Evolutionary conservation across 306 rosid species (phyloP), one percentile per base, ranked within the genome.

Genomic region (Gillenia trifoliata): DNA sequence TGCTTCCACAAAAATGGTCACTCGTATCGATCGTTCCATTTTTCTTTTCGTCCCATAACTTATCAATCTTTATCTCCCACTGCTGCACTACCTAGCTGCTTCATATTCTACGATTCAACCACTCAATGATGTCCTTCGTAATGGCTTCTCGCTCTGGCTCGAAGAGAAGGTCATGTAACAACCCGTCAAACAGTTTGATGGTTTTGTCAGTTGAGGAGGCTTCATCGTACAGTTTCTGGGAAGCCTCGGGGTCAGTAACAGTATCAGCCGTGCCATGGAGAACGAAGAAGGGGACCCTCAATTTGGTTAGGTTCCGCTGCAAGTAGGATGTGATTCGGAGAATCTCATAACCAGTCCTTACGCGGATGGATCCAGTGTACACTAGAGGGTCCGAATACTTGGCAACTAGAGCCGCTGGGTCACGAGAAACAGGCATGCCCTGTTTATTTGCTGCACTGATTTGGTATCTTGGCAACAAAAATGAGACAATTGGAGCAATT

Each of bases 361-460:
- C 84, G 45, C 98, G 77, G 47, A 91, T 86, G 12, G 90, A 66
- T 67, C 95, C 98, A 0, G 95, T 92, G 75, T 85, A 90, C 57
- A 94, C 99, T 33, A 94, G 72, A 0, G 99, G 97, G 15, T 94
- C 99, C 1, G 99, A 90, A 80, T 92, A 94, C 68, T 94, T 94
- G 4, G 90, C 92, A 9, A 71, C 59, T 28, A 94, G 76, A 54
- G 97, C 99, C 40, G 83, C 89, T 5, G 99, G 99, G 31, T 94
- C 93, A 52, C 99, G 84, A 50, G 86, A 86, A 25, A 92, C 99
- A 0, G 82, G 86, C 28, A 52, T 49, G 11, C 92, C 91, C 55
- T 85, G 75, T 74, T 88, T 90, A 45, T 88, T 85, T 41, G 97
- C 97, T 13, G 86, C 77, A 40, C 86, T 82, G 1, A 92, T 28